Base-by-base conservation (phyloP, 2,329 filamentous ascomycete species). In the Endoconidiophora laricicola region DNA sequence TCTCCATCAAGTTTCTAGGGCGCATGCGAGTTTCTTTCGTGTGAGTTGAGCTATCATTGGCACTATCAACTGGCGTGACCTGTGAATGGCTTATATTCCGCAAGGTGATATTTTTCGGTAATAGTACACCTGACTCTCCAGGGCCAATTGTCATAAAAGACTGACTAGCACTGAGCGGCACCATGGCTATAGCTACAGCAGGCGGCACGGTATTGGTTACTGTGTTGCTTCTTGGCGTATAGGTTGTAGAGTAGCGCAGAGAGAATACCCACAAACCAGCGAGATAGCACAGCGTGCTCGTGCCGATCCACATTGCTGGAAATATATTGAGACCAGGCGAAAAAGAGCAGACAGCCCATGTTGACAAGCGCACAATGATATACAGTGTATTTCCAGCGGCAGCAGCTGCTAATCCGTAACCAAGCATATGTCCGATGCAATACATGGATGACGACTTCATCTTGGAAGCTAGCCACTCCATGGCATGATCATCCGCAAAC, bases 311-410 rank as follows among this genome's bases (percentile, higher is more conserved):
- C 33, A 47, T 23, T 10, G 45, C 20, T 9, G 33, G 45, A 14
- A 47, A 47, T 4, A 47, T 38, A 22, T 47, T 47, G 10, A 47
- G 45, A 4, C 45, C 45, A 18, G 45, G 45, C 5, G 45, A 47
- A 18, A 47, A 38, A 5, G 45, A 47, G 22, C 45, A 47, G n/a
- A 47, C 29, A 4, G 45, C 45, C 33, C 45, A 47, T 9, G 45
- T 47, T 3, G 45, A 37, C 12, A 47, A 18, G 14, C 45, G 45
- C n/a, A 38, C 29, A 7, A 47, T 38, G 5, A 40, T 9, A 38
- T 47, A 47, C 36, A 47, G 7, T 24, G 33, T 38, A 12, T 47
- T 47, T 4, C 16, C 33, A 1, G 33, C 45, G 2, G 45, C 45
- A 16, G 18, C 29, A 12, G 45, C 45, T 38, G 45, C 45, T 3